Base-by-base conservation (phyloP, 257 asterid species). In the Solanum corneliomulleri region DNA sequence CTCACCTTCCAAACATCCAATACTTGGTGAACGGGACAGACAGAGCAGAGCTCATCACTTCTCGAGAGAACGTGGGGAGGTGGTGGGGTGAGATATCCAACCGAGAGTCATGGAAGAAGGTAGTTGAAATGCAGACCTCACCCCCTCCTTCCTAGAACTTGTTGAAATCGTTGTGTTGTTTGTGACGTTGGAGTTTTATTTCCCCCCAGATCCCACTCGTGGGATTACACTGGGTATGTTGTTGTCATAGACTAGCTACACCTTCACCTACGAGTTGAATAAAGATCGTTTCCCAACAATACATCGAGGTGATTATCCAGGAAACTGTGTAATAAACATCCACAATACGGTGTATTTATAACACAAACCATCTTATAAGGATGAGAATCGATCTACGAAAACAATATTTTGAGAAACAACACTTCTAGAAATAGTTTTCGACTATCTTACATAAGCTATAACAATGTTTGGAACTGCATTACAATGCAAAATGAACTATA, bases 21-120 rank as follows among this genome's bases (percentile, higher is more conserved):
- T 90, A 87, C 87, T 90, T 96, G 91, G 91, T 89, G 87, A 91
- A 86, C n/a, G 86, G 88, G 33, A 91, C 94, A 33, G 89, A 89
- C 13, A 83, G 58, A 47, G 93, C 86, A 68, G 97, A 93, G 87
- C 89, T 93, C 29, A 88, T 95, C 75, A 89, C 88, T 76, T 89
- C 93, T 39, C 91, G 98, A 93, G 87, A 91, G 88, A 94, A 95
- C 82, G 96, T 95, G 9, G 96, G 87, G 81, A 92, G 98, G 92
- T 95, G 98, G 98, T 94, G 98, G 98, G 91, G 49, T 15, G 97
- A 95, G 88, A 94, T 95, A 83, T 93, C 97, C 0, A 74, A 88
- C 85, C 86, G 96, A 6, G 95, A 93, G 85, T 90, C 97, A n/a
- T 95, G 98, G 98, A 95, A 91, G 87, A 92, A 92, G 89, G 98